Base-by-base conservation (phyloP, 1,284 basidiomycete genomes). In the Sphaerobolus stellatus region DNA sequence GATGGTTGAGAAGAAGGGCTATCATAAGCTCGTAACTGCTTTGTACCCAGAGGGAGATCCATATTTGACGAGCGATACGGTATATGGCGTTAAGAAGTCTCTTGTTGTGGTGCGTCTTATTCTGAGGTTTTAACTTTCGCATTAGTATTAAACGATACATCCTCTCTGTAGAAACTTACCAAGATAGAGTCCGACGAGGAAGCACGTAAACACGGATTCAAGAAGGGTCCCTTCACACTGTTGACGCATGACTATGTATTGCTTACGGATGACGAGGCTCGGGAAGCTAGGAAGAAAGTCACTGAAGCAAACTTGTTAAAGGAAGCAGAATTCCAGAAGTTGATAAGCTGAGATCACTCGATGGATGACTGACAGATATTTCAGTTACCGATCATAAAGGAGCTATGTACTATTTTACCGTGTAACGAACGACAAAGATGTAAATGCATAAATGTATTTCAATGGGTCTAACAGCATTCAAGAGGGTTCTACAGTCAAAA, bases 61-160 rank as follows among this genome's bases (percentile, higher is more conserved):
- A 3, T 92, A 80, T 61, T 61, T 91, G 16, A 68, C 69, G 13
- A 89, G 81, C 56, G 91, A 92, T 63, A 75, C 79, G 3, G 90
- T 92, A 2, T 93, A 93, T 66, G 90, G 90, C 13, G 89, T 89
- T 13, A 90, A 87, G 67, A 78, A 79, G 52, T 86, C 77, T 5
- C 68, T 82, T 7, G 72, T 81, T 16, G 75, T 82, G 64, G 80
- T 81, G 63, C 50, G 78, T 70, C 67, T n/a, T 59, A 73, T 24
- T 64, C 73, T 38, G 48, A 59, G 25, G 50, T 58, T n/a, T 50
- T 56, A 22, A 28, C 24, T 27, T 16, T 78, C 63, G 20, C 51
- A 25, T 16, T 45, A 51, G 48, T 40, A 60, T 44, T 51, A 11
- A 13, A 33, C 18, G 20, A 47, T 25, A 4, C 22, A 34, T 18